These are phyloP conservation scores for Orbilia quercus DNA, from an alignment of 2,329 filamentous ascomycete genomes.

Conservation along the genomic window DNA sequence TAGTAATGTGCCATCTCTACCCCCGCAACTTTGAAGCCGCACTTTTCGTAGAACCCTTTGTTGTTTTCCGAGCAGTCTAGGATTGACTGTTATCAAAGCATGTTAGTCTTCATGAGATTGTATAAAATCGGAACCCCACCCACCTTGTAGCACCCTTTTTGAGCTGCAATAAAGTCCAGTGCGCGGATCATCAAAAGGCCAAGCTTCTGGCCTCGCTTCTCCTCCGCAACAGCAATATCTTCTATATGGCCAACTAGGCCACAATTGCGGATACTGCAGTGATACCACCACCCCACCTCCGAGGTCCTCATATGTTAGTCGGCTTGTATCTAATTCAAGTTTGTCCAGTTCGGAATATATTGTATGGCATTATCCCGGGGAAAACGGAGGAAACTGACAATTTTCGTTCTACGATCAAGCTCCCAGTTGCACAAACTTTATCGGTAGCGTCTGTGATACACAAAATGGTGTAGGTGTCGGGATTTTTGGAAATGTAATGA, in stretches of 20 bases:
- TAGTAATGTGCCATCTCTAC: conserved; percentile 97
- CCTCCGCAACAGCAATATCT: conserved; percentile 93
- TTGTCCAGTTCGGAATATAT: not conserved
- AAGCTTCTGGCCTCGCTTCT: conserved; percentile 97
- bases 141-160: conserved; percentile 92
- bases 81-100: conserved; percentile 73
- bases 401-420: conserved; percentile 91
- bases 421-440: conserved; percentile 87
- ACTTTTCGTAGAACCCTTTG: conserved; percentile 98
- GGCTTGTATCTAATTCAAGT: not conserved
- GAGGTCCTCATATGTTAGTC: not conserved
- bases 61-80: conserved; percentile 96
- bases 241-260: conserved; percentile 94
- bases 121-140: conserved; percentile 17
- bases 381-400: conserved; percentile 70
- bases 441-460: conserved; percentile 79
- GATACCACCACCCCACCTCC: conserved; percentile 31
- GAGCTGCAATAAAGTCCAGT: conserved; percentile 85
- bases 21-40: conserved; percentile 90
- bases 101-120: not conserved
- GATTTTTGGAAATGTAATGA: conserved; percentile 79
- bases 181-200: conserved; percentile 93
- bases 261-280: conserved; percentile 77
- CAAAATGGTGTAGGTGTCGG: conserved; percentile 84
- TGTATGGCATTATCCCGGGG: not conserved